Evolutionary conservation across 2,329 filamentous ascomycete species (phyloP), one percentile per base, ranked within the genome.

Genomic region (Ceratocystis destructans): DNA sequence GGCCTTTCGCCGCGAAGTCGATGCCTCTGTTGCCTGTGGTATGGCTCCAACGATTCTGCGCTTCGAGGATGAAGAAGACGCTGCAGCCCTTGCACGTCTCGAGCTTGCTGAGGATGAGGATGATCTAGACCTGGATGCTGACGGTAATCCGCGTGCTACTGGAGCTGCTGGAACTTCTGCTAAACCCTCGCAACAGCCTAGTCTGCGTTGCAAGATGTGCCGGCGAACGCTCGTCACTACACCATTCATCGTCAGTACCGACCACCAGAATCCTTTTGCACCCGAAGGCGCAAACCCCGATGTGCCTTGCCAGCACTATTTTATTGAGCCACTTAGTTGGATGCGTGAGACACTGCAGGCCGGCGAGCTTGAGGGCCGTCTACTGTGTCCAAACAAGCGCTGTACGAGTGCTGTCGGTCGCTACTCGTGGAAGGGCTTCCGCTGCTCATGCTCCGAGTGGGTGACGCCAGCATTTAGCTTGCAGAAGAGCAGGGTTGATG

Each of bases 351-450:
- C 87, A 71, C 83, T 99, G 2, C 88, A 92, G 71, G 83, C 88
- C 72, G 91, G 89, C 33, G 84, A 87, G 69, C 80, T 97, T 28
- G 89, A 92, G 68, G 94, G 94, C 28, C 85, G 93, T 8, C 79
- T 99, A 41, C 83, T 86, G 67, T 99, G 94, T 72, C 93, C 94
- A 8, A 88, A 87, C 71, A 68, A 74, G 7, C 88, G 87, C 72
- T 99, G 94, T 75, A 84, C 83, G 61, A 85, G 89, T 50, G 90
- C 90, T 64, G 84, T 97, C 61, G 94, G 94, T 48, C 89, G 94
- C 71, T 99, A 96, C 73, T 89, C 93, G 64, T 99, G 94, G 94
- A 90, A 95, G 74, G 94, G 94, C 15, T 87, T 96, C 81, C 86
- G 86, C 74, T 99, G 94, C 77, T 94, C 86, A 73, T 99, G 94